phyloP scores from a whole-genome alignment of 805 yeast genomes.

The Suhomyces prunicola region DNA sequence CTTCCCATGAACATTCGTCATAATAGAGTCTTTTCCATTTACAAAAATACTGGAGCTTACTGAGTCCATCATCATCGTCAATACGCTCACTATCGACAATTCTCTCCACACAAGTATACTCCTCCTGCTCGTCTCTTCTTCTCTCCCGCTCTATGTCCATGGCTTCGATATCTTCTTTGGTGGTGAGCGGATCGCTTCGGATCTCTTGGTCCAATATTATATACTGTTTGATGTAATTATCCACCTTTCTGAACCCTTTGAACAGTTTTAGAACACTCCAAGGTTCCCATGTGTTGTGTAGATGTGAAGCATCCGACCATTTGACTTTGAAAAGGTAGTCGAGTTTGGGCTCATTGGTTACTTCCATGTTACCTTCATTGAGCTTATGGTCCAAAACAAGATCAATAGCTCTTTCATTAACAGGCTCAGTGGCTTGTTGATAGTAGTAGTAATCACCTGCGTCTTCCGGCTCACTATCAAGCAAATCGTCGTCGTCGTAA shows the following conservation, averaged over 20 bases:
- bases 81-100: conserved; percentile 82
- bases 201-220: conserved; percentile 72
- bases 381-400: conserved; percentile 40
- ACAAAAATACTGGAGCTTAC: conserved; percentile 75
- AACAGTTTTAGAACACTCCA: conserved; percentile 49
- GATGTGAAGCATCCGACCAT: conserved; percentile 85
- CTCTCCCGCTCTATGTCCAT: conserved; percentile 91
- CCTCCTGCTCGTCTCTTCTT: conserved; percentile 75
- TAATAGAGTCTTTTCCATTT: conserved; percentile 93
- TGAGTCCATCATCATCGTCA: conserved; percentile 57
- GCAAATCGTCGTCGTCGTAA: conserved; percentile 54
- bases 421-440: conserved; percentile 28
- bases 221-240: conserved; percentile 80
- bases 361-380: conserved; percentile 34
- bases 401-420: conserved; percentile 36
- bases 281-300: conserved; percentile 93
- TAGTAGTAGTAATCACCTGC: conserved; percentile 34
- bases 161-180: conserved; percentile 88
- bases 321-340: conserved; percentile 65
- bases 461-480: conserved; percentile 35
- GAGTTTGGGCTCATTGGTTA: conserved; percentile 53
- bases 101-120: conserved; percentile 83
- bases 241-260: conserved; percentile 82
- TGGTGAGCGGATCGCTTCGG: conserved; percentile 74
- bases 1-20: conserved; percentile 97